Base-by-base conservation (phyloP, 140 eudicot genomes). In the Anethum foeniculum region DNA sequence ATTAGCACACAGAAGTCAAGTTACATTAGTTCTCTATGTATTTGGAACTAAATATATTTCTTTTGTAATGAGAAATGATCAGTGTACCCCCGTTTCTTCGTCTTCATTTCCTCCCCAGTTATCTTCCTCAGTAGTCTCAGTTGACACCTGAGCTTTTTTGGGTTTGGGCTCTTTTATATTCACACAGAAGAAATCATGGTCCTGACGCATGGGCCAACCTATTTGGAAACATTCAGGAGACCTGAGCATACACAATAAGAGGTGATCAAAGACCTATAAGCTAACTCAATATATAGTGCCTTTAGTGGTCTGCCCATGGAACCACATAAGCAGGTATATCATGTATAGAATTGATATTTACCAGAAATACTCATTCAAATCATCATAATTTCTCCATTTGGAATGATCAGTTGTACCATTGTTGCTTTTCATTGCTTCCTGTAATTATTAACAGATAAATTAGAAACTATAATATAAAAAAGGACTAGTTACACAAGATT, bases 331-430 rank as follows among this genome's bases (percentile, higher is more conserved):
- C 25, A 76, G 64, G 69, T 30, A 79, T 18, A 58, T 60, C 2
- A 23, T 23, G n/a, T 52, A 21, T 25, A 38, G 65, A 46, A 71
- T 43, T 23, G 52, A 77, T 41, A 68, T 71, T 58, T 56, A 91
- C 99, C 98, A 96, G 90, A 96, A 96, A 75, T 84, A 96, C 86
- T 96, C 99, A 52, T 93, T 93, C 76, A 96, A 76, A 90, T 96
- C 99, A 44, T 96, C 99, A 78, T 96, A 96, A 81, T 93, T 96
- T 91, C 99, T 93, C 99, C 99, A 96, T 7, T 88, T 86, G 25
- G 99, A 93, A 88, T 96, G 96, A 81, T 96, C 97, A 36, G 98
- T 84, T 76, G 91, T 93, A 75, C 98, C 99, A 54, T 90, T 87
- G 82, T 86, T 84, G 88, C 87, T 96, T 82, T 96, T 91, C 90